Evolutionary conservation across 164 flowering plant species (phyloP).

Genomic region (Warburgia ugandensis): DNA sequence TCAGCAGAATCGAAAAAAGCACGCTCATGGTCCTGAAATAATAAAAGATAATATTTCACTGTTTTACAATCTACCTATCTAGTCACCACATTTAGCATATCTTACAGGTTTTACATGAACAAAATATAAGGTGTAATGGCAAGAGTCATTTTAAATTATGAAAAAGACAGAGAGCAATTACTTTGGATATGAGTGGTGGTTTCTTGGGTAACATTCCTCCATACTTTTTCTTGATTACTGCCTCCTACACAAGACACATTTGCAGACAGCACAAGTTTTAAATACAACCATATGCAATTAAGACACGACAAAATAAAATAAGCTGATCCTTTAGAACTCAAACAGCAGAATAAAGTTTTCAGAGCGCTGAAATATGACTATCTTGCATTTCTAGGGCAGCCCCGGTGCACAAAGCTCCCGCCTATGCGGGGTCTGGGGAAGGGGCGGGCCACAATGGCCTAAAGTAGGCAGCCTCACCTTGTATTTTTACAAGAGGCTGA

Average conservation of each 20-base stretch:
- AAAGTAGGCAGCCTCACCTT: no score
- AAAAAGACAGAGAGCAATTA: slow-evolving; percentile 12
- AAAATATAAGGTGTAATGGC: background rate
- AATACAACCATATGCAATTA: background rate
- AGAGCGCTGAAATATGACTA: background rate
- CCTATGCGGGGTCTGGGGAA: no score
- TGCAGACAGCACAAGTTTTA: background rate
- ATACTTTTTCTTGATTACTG: slow-evolving; percentile 66
- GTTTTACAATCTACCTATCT: background rate
- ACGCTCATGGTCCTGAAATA: slow-evolving; percentile 81
- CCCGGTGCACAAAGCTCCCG: no score
- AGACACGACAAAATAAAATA: background rate
- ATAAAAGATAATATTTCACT: background rate
- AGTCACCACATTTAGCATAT: background rate
- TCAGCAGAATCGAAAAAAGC: slow-evolving; percentile 99
- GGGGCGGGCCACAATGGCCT: no score
- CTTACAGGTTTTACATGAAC: background rate
- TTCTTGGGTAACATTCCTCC: slow-evolving; percentile 78
- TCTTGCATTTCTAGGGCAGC: no score
- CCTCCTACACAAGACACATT: slow-evolving; percentile 47
- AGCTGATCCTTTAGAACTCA: background rate
- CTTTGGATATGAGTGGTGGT: slow-evolving; percentile 86
- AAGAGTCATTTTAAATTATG: background rate
- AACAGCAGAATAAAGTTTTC: background rate
- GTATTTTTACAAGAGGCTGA: no score